phyloP scores from a whole-genome alignment of 257 asterid species.

The Penstemon eatonii region DNA sequence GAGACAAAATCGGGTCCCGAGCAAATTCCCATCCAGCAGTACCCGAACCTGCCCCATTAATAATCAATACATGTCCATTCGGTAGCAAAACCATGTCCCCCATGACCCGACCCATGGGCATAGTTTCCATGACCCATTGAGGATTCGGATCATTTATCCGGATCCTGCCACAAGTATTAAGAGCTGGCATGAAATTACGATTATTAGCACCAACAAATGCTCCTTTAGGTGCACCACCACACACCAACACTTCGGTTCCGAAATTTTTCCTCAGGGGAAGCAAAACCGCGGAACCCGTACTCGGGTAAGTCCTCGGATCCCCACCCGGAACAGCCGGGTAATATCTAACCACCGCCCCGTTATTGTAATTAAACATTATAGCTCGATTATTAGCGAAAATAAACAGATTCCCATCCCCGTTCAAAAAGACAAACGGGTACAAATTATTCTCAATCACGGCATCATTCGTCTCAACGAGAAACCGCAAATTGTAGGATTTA shows the following conservation, averaged over 20 bases:
- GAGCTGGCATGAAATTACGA: constrained; percentile 40
- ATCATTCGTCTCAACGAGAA: constrained; percentile 43
- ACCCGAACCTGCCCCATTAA: constrained; percentile 52
- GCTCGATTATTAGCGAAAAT: constrained; percentile 56
- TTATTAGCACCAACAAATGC: constrained; percentile 34
- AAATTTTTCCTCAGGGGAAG: constrained; percentile 40
- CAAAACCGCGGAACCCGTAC: constrained; percentile 61
- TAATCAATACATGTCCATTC: constrained; percentile 44
- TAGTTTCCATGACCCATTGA: constrained; percentile 50
- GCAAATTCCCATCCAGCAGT: constrained; percentile 60
- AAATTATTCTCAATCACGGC: constrained; percentile 42
- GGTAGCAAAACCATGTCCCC: constrained; percentile 61
- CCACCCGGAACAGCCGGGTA: constrained; percentile 51
- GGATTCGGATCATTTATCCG: constrained; percentile 41
- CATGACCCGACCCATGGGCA: constrained; percentile 59
- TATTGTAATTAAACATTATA: constrained; percentile 36
- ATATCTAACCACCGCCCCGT: constrained; percentile 20
- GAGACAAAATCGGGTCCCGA: constrained; percentile 36
- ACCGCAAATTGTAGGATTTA: constrained; percentile 24
- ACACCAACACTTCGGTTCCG: constrained; percentile 41
- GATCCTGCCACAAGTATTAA: constrained; percentile 52
- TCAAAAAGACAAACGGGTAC: constrained; percentile 52
- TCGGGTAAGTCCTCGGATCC: constrained; percentile 63
- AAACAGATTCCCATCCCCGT: constrained; percentile 51
- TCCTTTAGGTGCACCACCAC: constrained; percentile 63